phyloP scores from a whole-genome alignment of 192 early-diverging fungal species.

The Linnemannia schmuckeri region DNA sequence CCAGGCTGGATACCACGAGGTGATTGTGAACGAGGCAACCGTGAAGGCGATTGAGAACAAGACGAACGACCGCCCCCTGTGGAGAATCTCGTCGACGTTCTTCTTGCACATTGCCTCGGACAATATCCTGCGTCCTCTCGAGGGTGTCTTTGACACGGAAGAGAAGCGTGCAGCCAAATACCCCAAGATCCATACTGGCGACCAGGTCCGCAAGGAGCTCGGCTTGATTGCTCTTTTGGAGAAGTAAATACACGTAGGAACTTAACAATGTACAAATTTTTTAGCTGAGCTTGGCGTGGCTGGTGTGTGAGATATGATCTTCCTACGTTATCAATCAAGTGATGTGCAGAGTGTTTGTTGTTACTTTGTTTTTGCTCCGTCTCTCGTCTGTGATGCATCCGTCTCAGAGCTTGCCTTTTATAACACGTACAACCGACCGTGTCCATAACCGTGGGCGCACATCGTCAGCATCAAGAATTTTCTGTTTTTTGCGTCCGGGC shows the following conservation, averaged over 20 bases:
- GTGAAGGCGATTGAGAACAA: conserved; percentile 66
- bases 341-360: background rate
- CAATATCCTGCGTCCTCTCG: conserved; percentile 67
- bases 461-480: background rate
- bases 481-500: background rate
- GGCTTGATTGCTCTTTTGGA: conserved; percentile 72
- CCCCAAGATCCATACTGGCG: conserved; percentile 70
- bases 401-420: background rate
- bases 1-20: conserved; percentile 79
- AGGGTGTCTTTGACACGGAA: conserved; percentile 57
- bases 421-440: background rate
- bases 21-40: conserved; percentile 71
- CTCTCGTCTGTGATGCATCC: background rate
- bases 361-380: background rate
- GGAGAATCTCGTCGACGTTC: conserved; percentile 81
- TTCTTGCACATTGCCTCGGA: conserved; percentile 82
- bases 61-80: conserved; percentile 68
- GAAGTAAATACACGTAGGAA: conserved; percentile 23
- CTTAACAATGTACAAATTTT: background rate
- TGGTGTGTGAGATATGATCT: background rate
- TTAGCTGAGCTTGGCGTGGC: background rate
- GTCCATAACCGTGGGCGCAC: background rate
- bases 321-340: background rate
- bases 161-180: conserved; percentile 68
- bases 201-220: conserved; percentile 75